A percentile compares a stretch with the other conserved stretches of the same genome.
These are phyloP conservation scores for Coffea humblotiana DNA, from an alignment of 305 asterid genomes.

Conservation along the genomic window DNA sequence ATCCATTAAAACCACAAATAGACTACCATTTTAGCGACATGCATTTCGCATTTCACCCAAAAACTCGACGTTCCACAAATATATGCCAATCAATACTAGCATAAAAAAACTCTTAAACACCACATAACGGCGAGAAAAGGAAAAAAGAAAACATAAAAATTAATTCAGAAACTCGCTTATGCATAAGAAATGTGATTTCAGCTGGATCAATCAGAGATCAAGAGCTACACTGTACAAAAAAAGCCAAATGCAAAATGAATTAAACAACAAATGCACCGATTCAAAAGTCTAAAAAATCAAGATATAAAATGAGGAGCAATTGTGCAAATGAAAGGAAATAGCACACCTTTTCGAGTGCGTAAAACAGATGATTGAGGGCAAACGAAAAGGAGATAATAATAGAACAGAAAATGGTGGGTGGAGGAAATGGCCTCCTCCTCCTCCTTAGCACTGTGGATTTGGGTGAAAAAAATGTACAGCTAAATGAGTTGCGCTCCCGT, in stretches of 20 bases:
- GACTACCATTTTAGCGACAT: neutral
- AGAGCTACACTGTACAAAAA: neutral
- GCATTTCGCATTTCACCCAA: neutral
- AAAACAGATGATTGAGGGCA: neutral
- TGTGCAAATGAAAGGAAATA: neutral
- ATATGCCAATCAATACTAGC: neutral
- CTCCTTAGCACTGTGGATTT: neutral
- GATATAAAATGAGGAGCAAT: neutral
- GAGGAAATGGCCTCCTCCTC: neutral
- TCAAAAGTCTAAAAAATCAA: neutral
- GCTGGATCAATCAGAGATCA: slow-evolving; percentile 1
- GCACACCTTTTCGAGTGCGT: neutral
- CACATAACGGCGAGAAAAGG: neutral
- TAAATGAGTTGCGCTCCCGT: too few relatives aligned
- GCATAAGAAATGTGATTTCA: neutral
- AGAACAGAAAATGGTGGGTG: too few relatives aligned
- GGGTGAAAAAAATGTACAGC: too few relatives aligned
- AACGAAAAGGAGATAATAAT: neutral
- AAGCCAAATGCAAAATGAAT: neutral
- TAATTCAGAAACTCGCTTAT: neutral
- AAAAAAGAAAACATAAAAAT: neutral
- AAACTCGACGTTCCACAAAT: neutral
- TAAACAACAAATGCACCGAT: neutral
- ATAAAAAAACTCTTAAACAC: neutral
- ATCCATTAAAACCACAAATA: neutral